Evolutionary conservation across 78 protist genomes (phyloP), one percentile per base, ranked within the genome.

Genomic region (Cavenderia fasciculata): DNA sequence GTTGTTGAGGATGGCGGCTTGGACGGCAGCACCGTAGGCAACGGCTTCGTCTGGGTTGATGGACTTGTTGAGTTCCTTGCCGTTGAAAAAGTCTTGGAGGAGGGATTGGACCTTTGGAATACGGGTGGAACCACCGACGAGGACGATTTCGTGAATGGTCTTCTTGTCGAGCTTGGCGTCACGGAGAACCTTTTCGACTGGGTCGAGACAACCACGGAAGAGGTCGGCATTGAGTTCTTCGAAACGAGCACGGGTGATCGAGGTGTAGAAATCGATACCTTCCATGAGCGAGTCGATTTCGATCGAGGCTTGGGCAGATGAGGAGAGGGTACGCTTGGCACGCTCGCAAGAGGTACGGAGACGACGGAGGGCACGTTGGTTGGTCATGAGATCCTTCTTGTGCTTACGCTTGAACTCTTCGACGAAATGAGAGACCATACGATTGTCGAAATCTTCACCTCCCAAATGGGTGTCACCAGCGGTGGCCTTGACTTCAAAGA

Each of bases 381-480:
- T 93, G 59, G 44, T 43, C 74, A 92, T 63, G 46, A 96, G 44
- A 79, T 97, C 98, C 77, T 86, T 85, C 87, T 76, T 76, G 93
- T 93, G 85, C 56, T 78, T 93, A 40, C 89, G 34, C 84, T 59
- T 72, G 91, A 94, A 86, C 65, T 82, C 94, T 18, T 74, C 77
- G 38, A 73, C 95, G 57, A 96, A 94, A 95, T 97, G 93, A 51
- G 93, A 61, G 74, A 97, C 99, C 43, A 97, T 51, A 54, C 97
- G 95, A 85, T 95, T 94, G 89, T 97, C 99, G 36, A 98, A 95
- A 79, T 98, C 99, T 74, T 98, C 99, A 38, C 99, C 99, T 2
- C 99, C 99, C 18, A 98, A 95, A 85, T 98, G 99, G 14, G 99
- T 97, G 95, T 98, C 99, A 66, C 99, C 99, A 51, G 88, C 86